phyloP scores from a whole-genome alignment of 2,329 filamentous ascomycete genomes.

The Aspergillus sp. region DNA sequence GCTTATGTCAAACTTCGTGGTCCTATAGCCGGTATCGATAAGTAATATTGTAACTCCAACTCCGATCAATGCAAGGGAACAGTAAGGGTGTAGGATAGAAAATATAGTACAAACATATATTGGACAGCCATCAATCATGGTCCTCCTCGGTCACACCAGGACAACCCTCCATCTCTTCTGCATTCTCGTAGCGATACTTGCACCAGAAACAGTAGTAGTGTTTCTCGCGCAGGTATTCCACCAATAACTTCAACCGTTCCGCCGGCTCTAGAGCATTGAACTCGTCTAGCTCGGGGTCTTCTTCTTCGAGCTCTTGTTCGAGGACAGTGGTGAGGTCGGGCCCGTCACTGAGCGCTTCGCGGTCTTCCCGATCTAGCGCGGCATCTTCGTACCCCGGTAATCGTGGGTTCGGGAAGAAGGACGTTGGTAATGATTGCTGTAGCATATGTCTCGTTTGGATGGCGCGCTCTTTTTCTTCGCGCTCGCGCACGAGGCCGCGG shows the following conservation, averaged over 20 bases:
- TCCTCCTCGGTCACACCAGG: conserved; percentile 88
- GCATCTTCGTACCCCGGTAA: conserved; percentile 71
- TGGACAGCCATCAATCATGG: conserved; percentile 57
- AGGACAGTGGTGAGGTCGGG: conserved; percentile 45
- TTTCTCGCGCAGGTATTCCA: conserved; percentile 70
- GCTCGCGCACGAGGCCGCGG: conserved; percentile 71
- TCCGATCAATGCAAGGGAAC: conserved; percentile 7
- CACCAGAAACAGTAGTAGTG: conserved; percentile 96
- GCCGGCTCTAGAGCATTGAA: conserved; percentile 72
- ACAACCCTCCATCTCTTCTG: conserved; percentile 79
- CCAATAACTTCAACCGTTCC: conserved; percentile 69
- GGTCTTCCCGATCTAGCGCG: conserved; percentile 74
- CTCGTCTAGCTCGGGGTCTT: conserved; percentile 77
- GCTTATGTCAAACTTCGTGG: background rate
- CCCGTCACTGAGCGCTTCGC: conserved; percentile 67
- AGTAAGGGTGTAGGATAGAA: conserved; percentile 10
- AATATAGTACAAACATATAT: background rate
- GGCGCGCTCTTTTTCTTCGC: conserved; percentile 62
- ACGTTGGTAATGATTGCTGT: conserved; percentile 38
- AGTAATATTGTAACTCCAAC: conserved; percentile 8
- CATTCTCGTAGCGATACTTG: conserved; percentile 73
- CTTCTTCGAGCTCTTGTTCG: conserved; percentile 66
- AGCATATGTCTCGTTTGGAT: conserved; percentile 38
- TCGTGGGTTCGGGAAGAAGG: conserved; percentile 41
- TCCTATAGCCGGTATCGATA: background rate